These are phyloP conservation scores for Pseudopithomyces chartarum DNA, from an alignment of 2,329 filamentous ascomycete genomes.

Conservation along the genomic window DNA sequence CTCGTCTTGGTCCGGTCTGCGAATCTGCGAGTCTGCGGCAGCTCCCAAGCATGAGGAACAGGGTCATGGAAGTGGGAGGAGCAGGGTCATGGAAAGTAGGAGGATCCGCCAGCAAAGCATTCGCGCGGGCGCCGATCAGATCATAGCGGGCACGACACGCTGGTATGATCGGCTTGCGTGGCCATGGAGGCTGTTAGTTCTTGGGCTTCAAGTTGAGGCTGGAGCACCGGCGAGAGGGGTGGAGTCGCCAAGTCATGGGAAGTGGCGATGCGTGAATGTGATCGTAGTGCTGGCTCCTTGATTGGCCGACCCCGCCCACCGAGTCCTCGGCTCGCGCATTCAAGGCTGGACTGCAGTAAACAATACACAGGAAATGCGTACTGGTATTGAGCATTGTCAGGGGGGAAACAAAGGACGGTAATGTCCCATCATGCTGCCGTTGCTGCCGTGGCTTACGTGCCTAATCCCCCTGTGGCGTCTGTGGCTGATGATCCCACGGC, in stretches of 20 bases:
- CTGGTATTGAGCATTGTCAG: not conserved
- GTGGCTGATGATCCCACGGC: no score
- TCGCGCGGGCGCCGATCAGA: not conserved
- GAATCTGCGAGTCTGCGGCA: no score
- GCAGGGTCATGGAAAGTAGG: not conserved
- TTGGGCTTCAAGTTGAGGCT: not conserved
- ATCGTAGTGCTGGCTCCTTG: not conserved
- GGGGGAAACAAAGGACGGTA: not conserved
- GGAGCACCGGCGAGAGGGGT: not conserved
- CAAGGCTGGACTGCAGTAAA: not conserved
- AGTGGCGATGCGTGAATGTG: not conserved
- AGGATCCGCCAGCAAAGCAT: slow-evolving; percentile 3
- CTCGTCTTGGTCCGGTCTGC: not conserved
- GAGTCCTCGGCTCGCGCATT: not conserved
- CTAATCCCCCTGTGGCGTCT: not conserved
- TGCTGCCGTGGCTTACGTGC: slow-evolving; percentile 1
- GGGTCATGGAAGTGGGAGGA: not conserved
- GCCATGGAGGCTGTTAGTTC: not conserved
- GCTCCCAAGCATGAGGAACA: not conserved
- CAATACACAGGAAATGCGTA: not conserved
- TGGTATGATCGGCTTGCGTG: not conserved
- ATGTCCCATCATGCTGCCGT: not conserved
- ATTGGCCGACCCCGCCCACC: not conserved
- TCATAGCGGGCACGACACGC: not conserved
- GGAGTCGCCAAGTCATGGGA: not conserved